Evolutionary conservation across 768 basidiomycete genomes (phyloP).

Genomic region (Hericium alpestre): DNA sequence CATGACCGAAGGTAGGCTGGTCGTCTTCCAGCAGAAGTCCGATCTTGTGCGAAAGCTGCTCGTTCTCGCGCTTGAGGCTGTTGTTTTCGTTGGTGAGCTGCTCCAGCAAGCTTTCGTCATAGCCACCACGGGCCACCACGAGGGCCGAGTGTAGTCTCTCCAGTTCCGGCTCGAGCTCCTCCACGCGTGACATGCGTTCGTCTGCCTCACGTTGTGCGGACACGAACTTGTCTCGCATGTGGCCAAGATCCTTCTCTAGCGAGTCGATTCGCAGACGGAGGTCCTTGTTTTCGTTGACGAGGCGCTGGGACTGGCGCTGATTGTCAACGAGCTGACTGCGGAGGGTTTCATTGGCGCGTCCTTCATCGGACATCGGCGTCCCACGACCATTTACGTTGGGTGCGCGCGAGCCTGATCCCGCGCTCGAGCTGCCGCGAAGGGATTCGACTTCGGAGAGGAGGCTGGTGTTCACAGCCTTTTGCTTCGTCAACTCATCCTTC

Average conservation of each 20-base stretch:
- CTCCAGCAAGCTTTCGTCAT: conserved; percentile 69
- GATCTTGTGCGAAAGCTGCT: conserved; percentile 86
- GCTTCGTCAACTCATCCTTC: conserved; percentile 89
- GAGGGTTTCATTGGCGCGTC: conserved; percentile 37
- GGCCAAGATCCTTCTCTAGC: conserved; percentile 67
- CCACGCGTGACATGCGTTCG: conserved; percentile 62
- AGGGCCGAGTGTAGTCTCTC: conserved; percentile 67
- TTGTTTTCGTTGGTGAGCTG: conserved; percentile 77
- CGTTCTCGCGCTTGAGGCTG: conserved; percentile 72
- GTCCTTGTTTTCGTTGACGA: conserved; percentile 68
- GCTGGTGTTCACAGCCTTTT: conserved; percentile 69
- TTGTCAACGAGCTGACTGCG: conserved; percentile 67
- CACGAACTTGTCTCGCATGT: conserved; percentile 58
- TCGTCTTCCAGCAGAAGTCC: conserved; percentile 81
- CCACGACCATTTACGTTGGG: conserved; percentile 55
- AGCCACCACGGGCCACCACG: conserved; percentile 61
- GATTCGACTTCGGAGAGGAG: conserved; percentile 81
- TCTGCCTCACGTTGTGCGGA: conserved; percentile 71
- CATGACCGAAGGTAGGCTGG: conserved; percentile 57
- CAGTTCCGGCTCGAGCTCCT: conserved; percentile 74
- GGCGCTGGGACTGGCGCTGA: conserved; percentile 64
- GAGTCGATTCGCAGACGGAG: conserved; percentile 60
- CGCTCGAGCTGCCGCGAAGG: conserved; percentile 44
- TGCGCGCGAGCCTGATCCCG: conserved; percentile 39
- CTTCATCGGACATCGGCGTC: conserved; percentile 72